Base-by-base conservation (phyloP, 2,329 filamentous ascomycete species). In the Colletotrichum orbiculare region DNA sequence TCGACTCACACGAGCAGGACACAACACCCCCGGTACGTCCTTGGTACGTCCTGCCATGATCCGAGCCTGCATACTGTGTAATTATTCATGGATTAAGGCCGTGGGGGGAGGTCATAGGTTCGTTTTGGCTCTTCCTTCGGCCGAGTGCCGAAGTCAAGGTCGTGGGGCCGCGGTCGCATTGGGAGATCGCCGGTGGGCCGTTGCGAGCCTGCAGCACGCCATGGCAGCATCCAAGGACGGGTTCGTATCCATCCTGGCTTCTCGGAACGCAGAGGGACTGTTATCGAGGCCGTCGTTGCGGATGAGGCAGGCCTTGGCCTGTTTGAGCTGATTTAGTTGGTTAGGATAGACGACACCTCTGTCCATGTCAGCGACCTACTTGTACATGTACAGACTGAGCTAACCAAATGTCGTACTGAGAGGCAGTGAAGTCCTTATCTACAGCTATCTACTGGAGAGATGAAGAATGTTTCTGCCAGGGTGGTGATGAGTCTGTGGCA, bases 161-260 rank as follows among this genome's bases (percentile, higher is more conserved):
- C 52, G 45, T 57, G 45, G 50, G 58, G 59, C 59, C 46, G 53
- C 38, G 46, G 38, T 62, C 59, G 53, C 57, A 56, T 57, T 56
- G 45, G 38, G 56, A 56, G 45, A 61, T 61, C 52, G 52, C 35
- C 38, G 35, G 54, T 53, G 60, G 54, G 48, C n/a, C 39, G 41
- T n/a, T 54, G 48, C 35, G 42, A 37, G 41, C 54, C 53, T 59
- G n/a, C 48, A 53, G 54, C 60, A 64, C 60, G 54, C 48, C 54
- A 58, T 42, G 13, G 6, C 10, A 10, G 41, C 8, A 35, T 8
- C 45, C 5, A 41, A 43, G 43, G 25, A 35, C 15, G 17, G 33
- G 12, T 37, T 33, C 17, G 4, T 35, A 8, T 46, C 34, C 25
- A 39, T 33, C 38, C 25, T 13, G 15, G 46, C 38, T 1, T 50